Base-by-base conservation (phyloP, 805 yeast species). In the Tetrapisispora fleetii region DNA sequence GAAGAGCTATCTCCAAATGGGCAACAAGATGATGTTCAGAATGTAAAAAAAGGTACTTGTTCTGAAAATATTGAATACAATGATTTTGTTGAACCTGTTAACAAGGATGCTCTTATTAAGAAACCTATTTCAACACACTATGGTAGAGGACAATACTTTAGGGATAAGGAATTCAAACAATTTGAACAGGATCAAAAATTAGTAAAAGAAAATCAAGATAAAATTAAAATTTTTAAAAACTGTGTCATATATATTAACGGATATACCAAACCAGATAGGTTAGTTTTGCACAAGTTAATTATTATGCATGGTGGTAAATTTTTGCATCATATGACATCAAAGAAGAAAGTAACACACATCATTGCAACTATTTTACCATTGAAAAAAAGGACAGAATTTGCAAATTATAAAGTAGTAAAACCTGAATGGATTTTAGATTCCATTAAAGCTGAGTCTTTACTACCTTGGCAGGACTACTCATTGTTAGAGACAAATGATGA, bases 201-300 rank as follows among this genome's bases (percentile, higher is more conserved):
- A n/a, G 48, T 55, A 24, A 54, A 54, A 24, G 58, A 56, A 10
- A 58, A 50, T 8, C 45, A 43, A 11, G 45, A 48, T 24, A 50
- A 55, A 36, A 67, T 75, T 1, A 65, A 64, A 2, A 69, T 90
- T 1, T 89, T 91, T 59, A 58, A 68, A 36, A 79, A 75, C 1
- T 85, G 90, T 60, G 65, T 71, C 1, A 73, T 91, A 4, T 81
- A 84, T 62, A 88, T 91, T n/a, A 90, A 89, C 58, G 99, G 99
- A 1, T 80, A 84, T 58, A 91, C 98, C 0, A 68, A 67, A 2
- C 98, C 98, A 0, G 79, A 90, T n/a, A 75, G 88, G 16, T 67
- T 76, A 39, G 83, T 79, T 51, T 67, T 93, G 30, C 91, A 85
- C 57, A 75, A 81, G 48, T 56, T 87, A 54, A 80, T 91, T 2